These are phyloP conservation scores for Zymoseptoria tritici DNA, from an alignment of 2,329 filamentous ascomycete genomes.

Conservation along the genomic window DNA sequence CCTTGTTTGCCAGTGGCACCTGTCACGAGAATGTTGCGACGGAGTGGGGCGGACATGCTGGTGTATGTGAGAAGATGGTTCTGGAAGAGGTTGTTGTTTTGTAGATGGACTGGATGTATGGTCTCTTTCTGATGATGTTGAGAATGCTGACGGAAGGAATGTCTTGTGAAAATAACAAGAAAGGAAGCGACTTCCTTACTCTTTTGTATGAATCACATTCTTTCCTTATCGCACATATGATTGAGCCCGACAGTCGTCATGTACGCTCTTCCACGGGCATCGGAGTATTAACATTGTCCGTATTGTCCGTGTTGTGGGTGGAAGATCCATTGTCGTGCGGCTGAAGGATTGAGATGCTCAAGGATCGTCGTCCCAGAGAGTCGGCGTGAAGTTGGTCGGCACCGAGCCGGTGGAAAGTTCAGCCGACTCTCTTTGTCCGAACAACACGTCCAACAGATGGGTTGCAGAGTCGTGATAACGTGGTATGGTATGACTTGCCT, in stretches of 20 bases:
- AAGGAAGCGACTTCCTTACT: background rate
- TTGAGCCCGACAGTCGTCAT: background rate
- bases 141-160: background rate
- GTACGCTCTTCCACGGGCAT: background rate
- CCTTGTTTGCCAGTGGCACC: conserved; percentile 44
- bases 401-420: background rate
- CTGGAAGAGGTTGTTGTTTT: background rate
- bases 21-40: conserved; percentile 33
- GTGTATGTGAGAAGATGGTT: background rate
- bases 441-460: background rate
- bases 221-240: background rate
- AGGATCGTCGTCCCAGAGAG: background rate
- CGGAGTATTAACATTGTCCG: background rate
- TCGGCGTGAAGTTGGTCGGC: background rate
- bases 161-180: background rate
- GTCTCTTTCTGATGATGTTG: background rate
- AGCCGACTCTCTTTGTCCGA: background rate
- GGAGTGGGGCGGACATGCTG: conserved; percentile 3
- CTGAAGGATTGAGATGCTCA: background rate
- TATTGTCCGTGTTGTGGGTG: background rate
- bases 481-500: no score
- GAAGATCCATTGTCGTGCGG: background rate
- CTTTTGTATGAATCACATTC: background rate
- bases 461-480: background rate
- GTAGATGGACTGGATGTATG: background rate